Conservation (phyloP, 495 filamentous ascomycete genomes). For the Tuber magnatum region DNA sequence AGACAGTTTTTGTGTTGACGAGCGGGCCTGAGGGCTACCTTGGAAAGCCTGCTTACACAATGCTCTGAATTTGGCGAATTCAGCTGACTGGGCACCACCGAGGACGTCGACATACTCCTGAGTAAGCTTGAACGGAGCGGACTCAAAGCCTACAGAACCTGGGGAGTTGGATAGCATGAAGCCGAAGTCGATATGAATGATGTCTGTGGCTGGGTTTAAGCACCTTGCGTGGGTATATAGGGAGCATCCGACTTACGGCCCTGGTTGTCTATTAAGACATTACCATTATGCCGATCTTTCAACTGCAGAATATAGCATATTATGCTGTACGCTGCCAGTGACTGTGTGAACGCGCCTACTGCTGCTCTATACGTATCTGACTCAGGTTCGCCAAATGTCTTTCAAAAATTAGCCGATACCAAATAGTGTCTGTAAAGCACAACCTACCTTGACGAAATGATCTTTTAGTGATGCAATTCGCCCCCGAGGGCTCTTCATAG, state of each 20-base stretch:
- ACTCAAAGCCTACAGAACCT: slow-evolving; percentile 68
- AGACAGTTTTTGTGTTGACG: slow-evolving; percentile 12
- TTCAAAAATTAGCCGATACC: slow-evolving; percentile 15
- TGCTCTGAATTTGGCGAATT: slow-evolving; percentile 60
- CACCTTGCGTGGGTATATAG: neutral
- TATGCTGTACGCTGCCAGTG: slow-evolving; percentile 66
- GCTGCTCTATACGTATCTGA: slow-evolving; percentile 56
- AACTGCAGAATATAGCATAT: slow-evolving; percentile 69
- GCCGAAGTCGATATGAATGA: slow-evolving; percentile 75
- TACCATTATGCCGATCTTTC: slow-evolving; percentile 75
- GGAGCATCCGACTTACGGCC: slow-evolving; percentile 45
- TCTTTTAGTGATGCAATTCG: slow-evolving; percentile 66
- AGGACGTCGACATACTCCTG: slow-evolving; percentile 71
- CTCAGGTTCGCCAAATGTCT: slow-evolving; percentile 58
- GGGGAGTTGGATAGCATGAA: slow-evolving; percentile 78
- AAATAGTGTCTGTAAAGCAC: slow-evolving; percentile 2
- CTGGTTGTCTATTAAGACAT: slow-evolving; percentile 69
- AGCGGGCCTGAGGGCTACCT: slow-evolving; percentile 44
- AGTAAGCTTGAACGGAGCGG: slow-evolving; percentile 71
- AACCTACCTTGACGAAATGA: slow-evolving; percentile 57
- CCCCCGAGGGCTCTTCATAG: slow-evolving; percentile 58
- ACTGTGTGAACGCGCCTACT: slow-evolving; percentile 62
- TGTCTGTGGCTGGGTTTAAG: slow-evolving; percentile 43
- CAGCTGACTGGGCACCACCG: slow-evolving; percentile 56
- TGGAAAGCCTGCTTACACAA: slow-evolving; percentile 70